Evolutionary conservation across 495 filamentous ascomycete genomes (phyloP).

Genomic region (Aspergillus taichungensis): DNA sequence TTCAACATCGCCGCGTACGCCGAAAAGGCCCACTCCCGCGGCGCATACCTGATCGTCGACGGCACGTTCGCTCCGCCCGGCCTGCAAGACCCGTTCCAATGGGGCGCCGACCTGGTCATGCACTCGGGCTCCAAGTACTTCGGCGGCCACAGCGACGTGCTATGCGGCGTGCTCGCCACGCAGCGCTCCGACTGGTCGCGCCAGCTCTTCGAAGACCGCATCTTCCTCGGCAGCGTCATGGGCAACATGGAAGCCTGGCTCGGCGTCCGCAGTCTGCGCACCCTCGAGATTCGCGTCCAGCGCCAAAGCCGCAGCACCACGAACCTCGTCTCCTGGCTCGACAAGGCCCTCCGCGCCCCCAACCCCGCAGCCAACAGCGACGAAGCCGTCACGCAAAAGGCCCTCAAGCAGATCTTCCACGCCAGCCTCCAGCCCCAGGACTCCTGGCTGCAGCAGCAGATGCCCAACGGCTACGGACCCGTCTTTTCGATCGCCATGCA

Average conservation of each 20-base stretch:
- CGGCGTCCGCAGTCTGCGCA: slow-evolving; percentile 74
- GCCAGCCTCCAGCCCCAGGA: slow-evolving; percentile 63
- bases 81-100: slow-evolving; percentile 74
- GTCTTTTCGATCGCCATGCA: slow-evolving; percentile 73
- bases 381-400: slow-evolving; percentile 37
- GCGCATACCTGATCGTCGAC: slow-evolving; percentile 77
- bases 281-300: slow-evolving; percentile 72
- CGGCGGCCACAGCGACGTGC: slow-evolving; percentile 85
- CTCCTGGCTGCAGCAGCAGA: slow-evolving; percentile 74
- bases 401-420: slow-evolving; percentile 58
- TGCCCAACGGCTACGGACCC: slow-evolving; percentile 85
- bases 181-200: slow-evolving; percentile 46
- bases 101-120: slow-evolving; percentile 78
- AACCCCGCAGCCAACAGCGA: slow-evolving; percentile 24
- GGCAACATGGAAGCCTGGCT: slow-evolving; percentile 90
- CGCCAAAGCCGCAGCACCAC: slow-evolving; percentile 62
- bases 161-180: slow-evolving; percentile 74
- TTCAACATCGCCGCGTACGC: slow-evolving; percentile 61
- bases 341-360: slow-evolving; percentile 31
- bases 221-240: slow-evolving; percentile 76
- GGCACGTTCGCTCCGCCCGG: slow-evolving; percentile 89
- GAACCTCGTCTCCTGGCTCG: slow-evolving; percentile 63
- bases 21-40: slow-evolving; percentile 56
- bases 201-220: slow-evolving; percentile 52
- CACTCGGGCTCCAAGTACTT: slow-evolving; percentile 93